Conservation (phyloP, 2,329 filamentous ascomycete genomes). For the Pseudocercospora pini-densiflorae region DNA sequence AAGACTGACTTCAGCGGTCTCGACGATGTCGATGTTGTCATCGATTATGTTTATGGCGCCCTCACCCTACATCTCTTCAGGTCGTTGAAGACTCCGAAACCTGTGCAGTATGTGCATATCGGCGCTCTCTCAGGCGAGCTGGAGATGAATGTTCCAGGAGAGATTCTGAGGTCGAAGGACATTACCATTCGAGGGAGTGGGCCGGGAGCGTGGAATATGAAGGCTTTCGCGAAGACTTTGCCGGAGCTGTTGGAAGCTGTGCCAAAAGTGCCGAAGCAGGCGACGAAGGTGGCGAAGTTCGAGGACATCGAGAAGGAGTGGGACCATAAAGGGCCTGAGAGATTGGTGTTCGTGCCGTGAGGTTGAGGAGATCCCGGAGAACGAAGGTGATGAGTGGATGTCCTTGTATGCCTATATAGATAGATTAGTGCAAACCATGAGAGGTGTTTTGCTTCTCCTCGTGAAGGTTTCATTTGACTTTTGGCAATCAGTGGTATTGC, state of each 20-base stretch:
- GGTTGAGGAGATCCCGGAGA: too few relatives aligned
- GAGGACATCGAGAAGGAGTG: conserved; percentile 34
- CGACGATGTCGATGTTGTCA: conserved; percentile 57
- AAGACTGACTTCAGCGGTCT: conserved; percentile 55
- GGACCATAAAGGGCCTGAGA: conserved; percentile 27
- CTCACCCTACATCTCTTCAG: conserved; percentile 49
- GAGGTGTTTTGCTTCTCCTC: too few relatives aligned
- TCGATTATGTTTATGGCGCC: conserved; percentile 63
- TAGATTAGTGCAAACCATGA: too few relatives aligned
- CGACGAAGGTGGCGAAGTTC: conserved; percentile 31
- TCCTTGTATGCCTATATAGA: too few relatives aligned
- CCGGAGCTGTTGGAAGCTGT: conserved; percentile 31
- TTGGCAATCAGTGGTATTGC: too few relatives aligned
- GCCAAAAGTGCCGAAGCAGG: conserved; percentile 28
- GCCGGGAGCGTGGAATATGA: conserved; percentile 35
- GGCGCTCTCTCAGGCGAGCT: conserved; percentile 49
- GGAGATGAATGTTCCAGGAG: conserved; percentile 48
- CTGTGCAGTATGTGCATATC: conserved; percentile 60
- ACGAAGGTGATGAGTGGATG: too few relatives aligned
- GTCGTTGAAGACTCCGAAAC: conserved; percentile 47
- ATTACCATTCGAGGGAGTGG: conserved; percentile 47
- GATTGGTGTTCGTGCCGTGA: conserved; percentile 33
- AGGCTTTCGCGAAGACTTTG: conserved; percentile 28
- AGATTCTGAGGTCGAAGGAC: conserved; percentile 54
- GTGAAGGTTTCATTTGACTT: too few relatives aligned